These are phyloP conservation scores for Penicillium argentinense DNA, from an alignment of 495 filamentous ascomycete genomes.

Conservation along the genomic window DNA sequence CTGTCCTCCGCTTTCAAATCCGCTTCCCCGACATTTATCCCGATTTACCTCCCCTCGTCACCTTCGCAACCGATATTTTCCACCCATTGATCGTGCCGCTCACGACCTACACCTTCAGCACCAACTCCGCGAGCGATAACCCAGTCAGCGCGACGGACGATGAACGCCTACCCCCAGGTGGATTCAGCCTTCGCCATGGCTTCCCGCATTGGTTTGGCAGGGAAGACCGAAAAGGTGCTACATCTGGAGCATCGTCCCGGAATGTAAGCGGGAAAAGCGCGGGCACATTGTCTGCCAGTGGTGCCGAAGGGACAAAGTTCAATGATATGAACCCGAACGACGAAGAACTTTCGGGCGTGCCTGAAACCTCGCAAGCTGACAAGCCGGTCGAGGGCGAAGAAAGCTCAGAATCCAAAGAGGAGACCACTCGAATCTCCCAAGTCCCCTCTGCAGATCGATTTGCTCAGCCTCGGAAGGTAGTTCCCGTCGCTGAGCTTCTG, in stretches of 20 bases:
- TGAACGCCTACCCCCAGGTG: conserved; percentile 78
- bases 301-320: background rate
- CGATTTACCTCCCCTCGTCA: conserved; percentile 74
- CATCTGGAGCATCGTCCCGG: conserved; percentile 34
- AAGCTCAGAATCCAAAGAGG: conserved; percentile 5
- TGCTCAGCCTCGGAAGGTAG: conserved; percentile 21
- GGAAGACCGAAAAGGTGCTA: conserved; percentile 29
- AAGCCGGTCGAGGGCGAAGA: conserved; percentile 1
- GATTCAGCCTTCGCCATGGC: conserved; percentile 83
- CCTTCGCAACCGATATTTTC: conserved; percentile 87
- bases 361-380: background rate
- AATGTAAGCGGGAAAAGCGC: conserved; percentile 36
- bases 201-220: conserved; percentile 85
- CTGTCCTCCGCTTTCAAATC: conserved; percentile 86
- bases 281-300: background rate
- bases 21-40: conserved; percentile 84
- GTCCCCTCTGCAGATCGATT: conserved; percentile 19
- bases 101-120: conserved; percentile 87
- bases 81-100: conserved; percentile 89
- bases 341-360: conserved; percentile 1
- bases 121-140: conserved; percentile 63
- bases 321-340: background rate
- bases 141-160: conserved; percentile 79
- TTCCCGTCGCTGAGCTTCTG: conserved; percentile 53
- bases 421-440: conserved; percentile 10